phyloP scores from a whole-genome alignment of 2,329 filamentous ascomycete species.

The Dactylonectria macrodidyma region DNA sequence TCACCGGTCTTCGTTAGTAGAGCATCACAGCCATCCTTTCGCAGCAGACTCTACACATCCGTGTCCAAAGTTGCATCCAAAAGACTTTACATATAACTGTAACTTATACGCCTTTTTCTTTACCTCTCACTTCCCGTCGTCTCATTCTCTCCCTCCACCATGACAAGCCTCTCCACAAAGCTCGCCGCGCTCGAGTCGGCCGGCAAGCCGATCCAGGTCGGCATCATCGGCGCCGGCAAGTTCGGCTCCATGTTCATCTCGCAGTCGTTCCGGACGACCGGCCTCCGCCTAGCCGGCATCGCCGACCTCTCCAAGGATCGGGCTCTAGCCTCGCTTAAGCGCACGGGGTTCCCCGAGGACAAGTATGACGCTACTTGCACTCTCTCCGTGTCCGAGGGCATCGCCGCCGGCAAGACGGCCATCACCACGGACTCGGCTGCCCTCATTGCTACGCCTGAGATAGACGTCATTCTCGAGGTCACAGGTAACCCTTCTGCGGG shows the following conservation, averaged over 20 bases:
- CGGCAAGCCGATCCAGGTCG: conserved; percentile 58
- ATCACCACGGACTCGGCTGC: conserved; percentile 60
- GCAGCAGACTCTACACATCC: neutral
- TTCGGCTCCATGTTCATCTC: conserved; percentile 65
- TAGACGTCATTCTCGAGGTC: conserved; percentile 61
- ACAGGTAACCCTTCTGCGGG: conserved; percentile 61
- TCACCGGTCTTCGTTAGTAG: neutral
- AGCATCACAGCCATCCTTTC: neutral
- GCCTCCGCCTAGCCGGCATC: conserved; percentile 60
- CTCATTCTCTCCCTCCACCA: conserved; percentile 31
- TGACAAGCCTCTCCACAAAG: conserved; percentile 59
- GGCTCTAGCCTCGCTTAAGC: conserved; percentile 56
- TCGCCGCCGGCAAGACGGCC: conserved; percentile 57
- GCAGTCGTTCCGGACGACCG: conserved; percentile 59
- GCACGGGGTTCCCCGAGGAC: conserved; percentile 57
- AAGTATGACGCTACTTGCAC: conserved; percentile 54
- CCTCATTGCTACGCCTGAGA: conserved; percentile 59
- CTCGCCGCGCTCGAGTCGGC: conserved; percentile 56
- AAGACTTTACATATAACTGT: neutral
- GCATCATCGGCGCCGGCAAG: conserved; percentile 62
- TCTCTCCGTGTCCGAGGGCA: conserved; percentile 55
- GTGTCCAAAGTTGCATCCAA: neutral
- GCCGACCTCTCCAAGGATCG: conserved; percentile 59
- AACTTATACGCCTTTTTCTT: neutral
- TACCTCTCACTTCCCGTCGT: neutral